A percentile compares a stretch with the other conserved stretches of the same genome.
Evolutionary conservation across 2,329 filamentous ascomycete genomes (phyloP).

Genomic region (Coniochaeta sp.): DNA sequence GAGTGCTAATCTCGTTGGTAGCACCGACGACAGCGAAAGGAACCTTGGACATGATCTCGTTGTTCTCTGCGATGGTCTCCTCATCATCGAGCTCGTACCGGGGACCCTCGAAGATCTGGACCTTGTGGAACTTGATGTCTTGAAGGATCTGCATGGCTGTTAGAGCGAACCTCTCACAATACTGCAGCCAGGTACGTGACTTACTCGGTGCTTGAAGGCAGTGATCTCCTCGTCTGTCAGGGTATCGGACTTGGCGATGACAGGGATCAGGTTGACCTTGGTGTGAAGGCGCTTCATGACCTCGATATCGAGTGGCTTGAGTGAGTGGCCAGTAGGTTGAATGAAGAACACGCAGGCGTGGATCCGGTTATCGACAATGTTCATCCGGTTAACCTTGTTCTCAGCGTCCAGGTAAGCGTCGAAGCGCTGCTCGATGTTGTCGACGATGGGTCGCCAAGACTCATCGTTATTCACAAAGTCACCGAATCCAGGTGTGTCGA

Average conservation of each 20-base stretch:
- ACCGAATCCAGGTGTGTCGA: constrained; percentile 95
- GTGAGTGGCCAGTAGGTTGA: constrained; percentile 93
- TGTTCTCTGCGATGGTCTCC: constrained; percentile 99
- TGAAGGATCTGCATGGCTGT: constrained; percentile 66
- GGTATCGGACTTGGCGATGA: constrained; percentile 98
- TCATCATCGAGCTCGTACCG: constrained; percentile 98
- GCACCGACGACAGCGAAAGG: constrained; percentile 97
- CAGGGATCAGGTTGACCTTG: constrained; percentile 99
- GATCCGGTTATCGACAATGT: constrained; percentile 98
- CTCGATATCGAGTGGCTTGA: constrained; percentile 98
- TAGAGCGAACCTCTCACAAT: not conserved
- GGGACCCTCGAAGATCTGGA: constrained; percentile 98
- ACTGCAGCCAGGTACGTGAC: constrained; percentile 21
- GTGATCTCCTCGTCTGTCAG: constrained; percentile 94
- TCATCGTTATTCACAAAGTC: constrained; percentile 99
- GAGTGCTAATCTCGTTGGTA: constrained; percentile 84
- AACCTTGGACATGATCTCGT: constrained; percentile 99
- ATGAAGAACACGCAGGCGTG: constrained; percentile 99
- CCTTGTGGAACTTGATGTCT: constrained; percentile 94
- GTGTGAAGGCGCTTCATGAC: constrained; percentile 99
- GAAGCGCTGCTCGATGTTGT: constrained; percentile 99
- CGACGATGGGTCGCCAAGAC: constrained; percentile 97
- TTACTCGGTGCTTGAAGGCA: constrained; percentile 91
- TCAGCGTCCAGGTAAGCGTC: constrained; percentile 98
- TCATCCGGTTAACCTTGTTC: constrained; percentile 99